Evolutionary conservation across 306 rosid genomes (phyloP).

Genomic region (Dicorynia guianensis): DNA sequence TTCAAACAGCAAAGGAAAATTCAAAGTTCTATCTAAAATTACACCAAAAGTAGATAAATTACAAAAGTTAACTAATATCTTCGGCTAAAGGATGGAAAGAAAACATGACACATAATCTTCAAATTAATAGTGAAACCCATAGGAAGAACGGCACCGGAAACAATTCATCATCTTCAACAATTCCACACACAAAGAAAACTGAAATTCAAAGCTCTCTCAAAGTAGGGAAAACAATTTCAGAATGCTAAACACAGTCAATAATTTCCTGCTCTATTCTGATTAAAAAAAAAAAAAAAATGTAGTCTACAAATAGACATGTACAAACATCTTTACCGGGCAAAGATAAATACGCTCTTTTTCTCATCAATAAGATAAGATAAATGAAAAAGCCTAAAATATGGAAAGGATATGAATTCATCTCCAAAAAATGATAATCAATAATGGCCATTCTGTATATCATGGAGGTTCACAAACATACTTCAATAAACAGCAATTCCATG

Average conservation of each 20-base stretch:
- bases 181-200: slow-evolving; percentile 13
- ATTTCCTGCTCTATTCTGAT: slow-evolving; percentile 18
- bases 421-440: not conserved
- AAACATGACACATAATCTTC: slow-evolving; percentile 14
- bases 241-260: not conserved
- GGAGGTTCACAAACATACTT: not conserved
- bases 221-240: not conserved
- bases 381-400: slow-evolving; percentile 9
- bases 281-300: slow-evolving; percentile 21
- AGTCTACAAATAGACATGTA: slow-evolving; percentile 19
- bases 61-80: slow-evolving; percentile 10
- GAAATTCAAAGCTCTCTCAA: slow-evolving; percentile 8
- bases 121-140: not conserved
- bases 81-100: not conserved
- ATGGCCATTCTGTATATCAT: not conserved
- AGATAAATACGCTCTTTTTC: slow-evolving; percentile 14
- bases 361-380: slow-evolving; percentile 2
- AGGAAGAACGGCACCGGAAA: slow-evolving; percentile 4
- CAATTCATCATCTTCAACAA: slow-evolving; percentile 16
- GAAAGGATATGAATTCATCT: slow-evolving; percentile 5
- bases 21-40: slow-evolving; percentile 8
- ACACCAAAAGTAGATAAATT: not conserved
- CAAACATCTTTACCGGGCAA: slow-evolving; percentile 13
- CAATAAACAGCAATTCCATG: not conserved
- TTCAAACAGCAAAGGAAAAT: slow-evolving; percentile 21